Evolutionary conservation across 2,329 filamentous ascomycete species (phyloP).

Genomic region (Sporothrix brunneoviolacea): DNA sequence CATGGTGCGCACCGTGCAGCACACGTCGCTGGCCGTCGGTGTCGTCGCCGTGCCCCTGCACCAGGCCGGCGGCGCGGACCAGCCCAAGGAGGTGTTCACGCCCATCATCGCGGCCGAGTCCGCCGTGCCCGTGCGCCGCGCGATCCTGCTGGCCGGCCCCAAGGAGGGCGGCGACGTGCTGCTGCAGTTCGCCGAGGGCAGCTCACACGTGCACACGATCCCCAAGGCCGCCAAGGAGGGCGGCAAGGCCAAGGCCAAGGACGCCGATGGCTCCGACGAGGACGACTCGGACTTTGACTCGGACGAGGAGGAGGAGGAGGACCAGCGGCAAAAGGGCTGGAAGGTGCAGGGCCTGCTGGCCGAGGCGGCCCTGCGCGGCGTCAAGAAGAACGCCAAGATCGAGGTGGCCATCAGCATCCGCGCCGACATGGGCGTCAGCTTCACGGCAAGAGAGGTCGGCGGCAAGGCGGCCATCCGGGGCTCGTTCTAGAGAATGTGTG

Average conservation of each 20-base stretch:
- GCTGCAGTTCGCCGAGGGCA: constrained; percentile 81
- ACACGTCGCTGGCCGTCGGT: constrained; percentile 82
- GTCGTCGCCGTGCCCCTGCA: constrained; percentile 61
- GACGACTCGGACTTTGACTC: constrained; percentile 51
- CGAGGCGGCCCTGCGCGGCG: constrained; percentile 74
- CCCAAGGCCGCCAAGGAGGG: constrained; percentile 88
- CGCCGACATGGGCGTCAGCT: constrained; percentile 69
- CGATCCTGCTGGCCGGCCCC: constrained; percentile 68
- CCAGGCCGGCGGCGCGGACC: constrained; percentile 45
- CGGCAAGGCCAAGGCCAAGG: constrained; percentile 53
- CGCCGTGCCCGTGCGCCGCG: constrained; percentile 79
- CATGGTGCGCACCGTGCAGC: constrained; percentile 87
- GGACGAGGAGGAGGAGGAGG: constrained; percentile 76
- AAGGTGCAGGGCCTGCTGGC: constrained; percentile 77
- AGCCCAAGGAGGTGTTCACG: constrained; percentile 67
- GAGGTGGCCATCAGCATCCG: constrained; percentile 89
- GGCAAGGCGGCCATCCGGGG: constrained; percentile 79
- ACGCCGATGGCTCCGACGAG: constrained; percentile 61
- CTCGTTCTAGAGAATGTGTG: constrained; percentile 11
- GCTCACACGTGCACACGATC: constrained; percentile 60
- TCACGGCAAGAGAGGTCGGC: constrained; percentile 80
- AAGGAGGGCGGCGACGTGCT: constrained; percentile 82
- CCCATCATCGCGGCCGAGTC: constrained; percentile 81
- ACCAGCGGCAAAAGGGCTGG: constrained; percentile 85
- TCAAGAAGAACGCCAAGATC: constrained; percentile 85